Evolutionary conservation across 345 rosid species (phyloP), one percentile per base, ranked within the genome.

Genomic region (Boechera divaricarpa): DNA sequence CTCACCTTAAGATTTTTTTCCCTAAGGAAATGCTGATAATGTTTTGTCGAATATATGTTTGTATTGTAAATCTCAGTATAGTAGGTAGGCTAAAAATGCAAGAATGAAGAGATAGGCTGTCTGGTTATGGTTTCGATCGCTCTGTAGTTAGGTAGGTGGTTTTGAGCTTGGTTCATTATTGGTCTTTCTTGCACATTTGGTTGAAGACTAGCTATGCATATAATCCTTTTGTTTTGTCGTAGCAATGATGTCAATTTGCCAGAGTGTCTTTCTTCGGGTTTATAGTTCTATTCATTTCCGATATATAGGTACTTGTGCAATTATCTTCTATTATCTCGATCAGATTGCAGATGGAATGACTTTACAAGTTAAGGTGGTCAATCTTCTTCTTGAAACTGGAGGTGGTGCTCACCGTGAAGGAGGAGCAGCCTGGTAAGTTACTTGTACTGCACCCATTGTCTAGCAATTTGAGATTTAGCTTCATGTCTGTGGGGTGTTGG

Each of bases 281-380:
- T 57, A 65, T 60, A 32, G n/a, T 47, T 71, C 26, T 65, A 8
- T 36, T 64, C 28, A 64, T 65, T 45, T 77, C 60, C 24, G 10
- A 42, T 33, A 3, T 24, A 36, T 24, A 56, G 54, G 62, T 31
- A 33, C 21, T 47, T 10, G 1, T 67, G 55, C 29, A 31, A 39
- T 36, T 29, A 58, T 51, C 3, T 72, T 71, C 48, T 26, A 18
- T 41, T 59, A 33, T 72, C 26, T 47, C 74, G 71, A 62, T 83
- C 90, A 95, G 99, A 90, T 95, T 83, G 98, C 99, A 79, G 99
- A 95, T 86, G 99, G 99, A 79, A 95, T 95, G 99, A 91, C 97
- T 35, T 59, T 95, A 80, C 91, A 88, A 83, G 89, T 95, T 73
- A 72, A 77, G 72, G 92, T 93, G 59, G 96, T 93, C 83, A 95